These are phyloP conservation scores for Cladosporium sp. DNA, from an alignment of 2,329 filamentous ascomycete species.

Conservation along the genomic window DNA sequence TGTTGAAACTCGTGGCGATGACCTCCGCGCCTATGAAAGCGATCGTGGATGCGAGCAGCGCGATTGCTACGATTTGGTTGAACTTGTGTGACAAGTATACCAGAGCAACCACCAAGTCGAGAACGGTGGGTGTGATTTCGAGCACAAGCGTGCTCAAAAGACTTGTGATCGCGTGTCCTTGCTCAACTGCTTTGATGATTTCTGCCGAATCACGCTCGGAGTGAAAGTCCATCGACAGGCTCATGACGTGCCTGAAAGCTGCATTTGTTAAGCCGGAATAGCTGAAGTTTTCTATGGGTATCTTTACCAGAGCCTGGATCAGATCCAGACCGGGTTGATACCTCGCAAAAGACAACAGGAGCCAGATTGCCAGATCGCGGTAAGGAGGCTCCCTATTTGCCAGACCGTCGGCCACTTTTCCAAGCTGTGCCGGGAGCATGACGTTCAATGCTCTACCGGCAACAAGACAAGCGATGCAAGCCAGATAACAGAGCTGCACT, in stretches of 20 bases:
- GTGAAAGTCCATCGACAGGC: slow-evolving; percentile 67
- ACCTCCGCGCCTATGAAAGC: slow-evolving; percentile 50
- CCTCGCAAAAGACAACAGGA: slow-evolving; percentile 45
- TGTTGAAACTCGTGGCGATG: slow-evolving; percentile 39
- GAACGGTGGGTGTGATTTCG: slow-evolving; percentile 55
- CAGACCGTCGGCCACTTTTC: slow-evolving; percentile 69
- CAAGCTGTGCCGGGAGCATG: slow-evolving; percentile 74
- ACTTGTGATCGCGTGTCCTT: slow-evolving; percentile 56
- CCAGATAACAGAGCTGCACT: slow-evolving; percentile 63
- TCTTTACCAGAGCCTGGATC: slow-evolving; percentile 47
- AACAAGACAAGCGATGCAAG: slow-evolving; percentile 66
- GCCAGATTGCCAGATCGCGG: slow-evolving; percentile 50
- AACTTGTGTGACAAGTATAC: slow-evolving; percentile 58
- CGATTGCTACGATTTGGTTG: slow-evolving; percentile 55
- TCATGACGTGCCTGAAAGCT: slow-evolving; percentile 64
- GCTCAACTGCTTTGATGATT: slow-evolving; percentile 59
- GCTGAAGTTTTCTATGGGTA: slow-evolving; percentile 52
- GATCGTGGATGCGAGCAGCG: slow-evolving; percentile 43
- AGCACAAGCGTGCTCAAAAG: slow-evolving; percentile 58
- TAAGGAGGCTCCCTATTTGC: slow-evolving; percentile 47
- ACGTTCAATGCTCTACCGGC: slow-evolving; percentile 68
- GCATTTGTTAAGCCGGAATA: slow-evolving; percentile 55
- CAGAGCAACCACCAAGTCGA: slow-evolving; percentile 59
- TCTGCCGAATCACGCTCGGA: slow-evolving; percentile 60
- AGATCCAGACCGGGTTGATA: slow-evolving; percentile 49